These are phyloP conservation scores for Lyophyllum semitale DNA, from an alignment of 768 basidiomycete genomes.

Conservation along the genomic window DNA sequence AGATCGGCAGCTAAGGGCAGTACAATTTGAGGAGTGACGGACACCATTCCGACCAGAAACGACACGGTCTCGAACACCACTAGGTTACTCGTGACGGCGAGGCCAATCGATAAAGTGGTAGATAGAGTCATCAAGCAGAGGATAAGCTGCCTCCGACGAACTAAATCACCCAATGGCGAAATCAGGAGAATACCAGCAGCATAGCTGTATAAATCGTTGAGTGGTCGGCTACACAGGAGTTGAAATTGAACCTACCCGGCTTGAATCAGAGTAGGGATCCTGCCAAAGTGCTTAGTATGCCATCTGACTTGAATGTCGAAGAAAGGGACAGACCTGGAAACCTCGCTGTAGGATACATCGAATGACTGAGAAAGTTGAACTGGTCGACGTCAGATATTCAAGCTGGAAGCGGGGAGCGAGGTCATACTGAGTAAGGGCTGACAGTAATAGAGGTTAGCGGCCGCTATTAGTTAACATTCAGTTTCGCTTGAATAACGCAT, in stretches of 20 bases:
- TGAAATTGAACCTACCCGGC: conserved; percentile 49
- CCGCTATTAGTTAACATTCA: conserved; percentile 34
- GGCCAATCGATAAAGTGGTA: conserved; percentile 65
- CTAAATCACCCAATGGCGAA: conserved; percentile 81
- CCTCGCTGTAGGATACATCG: conserved; percentile 36
- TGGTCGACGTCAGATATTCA: conserved; percentile 13
- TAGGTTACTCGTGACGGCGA: conserved; percentile 62
- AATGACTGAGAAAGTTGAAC: conserved; percentile 44
- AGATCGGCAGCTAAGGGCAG: conserved; percentile 81
- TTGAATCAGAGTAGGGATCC: conserved; percentile 67
- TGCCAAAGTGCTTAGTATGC: conserved; percentile 26
- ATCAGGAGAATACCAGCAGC: conserved; percentile 73
- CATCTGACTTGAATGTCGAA: conserved; percentile 10
- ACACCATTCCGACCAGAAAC: conserved; percentile 70
- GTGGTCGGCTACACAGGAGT: neutral
- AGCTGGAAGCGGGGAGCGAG: neutral
- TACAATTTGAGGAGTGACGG: conserved; percentile 80
- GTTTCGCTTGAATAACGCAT: too few relatives aligned
- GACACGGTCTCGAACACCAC: conserved; percentile 65
- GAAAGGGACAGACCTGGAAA: conserved; percentile 35
- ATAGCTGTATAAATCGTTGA: conserved; percentile 45
- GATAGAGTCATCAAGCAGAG: conserved; percentile 57
- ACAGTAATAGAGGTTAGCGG: conserved; percentile 82
- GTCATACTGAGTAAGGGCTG: conserved; percentile 74
- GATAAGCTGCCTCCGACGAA: conserved; percentile 72